Evolutionary conservation across 2,329 filamentous ascomycete genomes (phyloP), one percentile per base, ranked within the genome.

Genomic region (Furcasterigmium sp.): DNA sequence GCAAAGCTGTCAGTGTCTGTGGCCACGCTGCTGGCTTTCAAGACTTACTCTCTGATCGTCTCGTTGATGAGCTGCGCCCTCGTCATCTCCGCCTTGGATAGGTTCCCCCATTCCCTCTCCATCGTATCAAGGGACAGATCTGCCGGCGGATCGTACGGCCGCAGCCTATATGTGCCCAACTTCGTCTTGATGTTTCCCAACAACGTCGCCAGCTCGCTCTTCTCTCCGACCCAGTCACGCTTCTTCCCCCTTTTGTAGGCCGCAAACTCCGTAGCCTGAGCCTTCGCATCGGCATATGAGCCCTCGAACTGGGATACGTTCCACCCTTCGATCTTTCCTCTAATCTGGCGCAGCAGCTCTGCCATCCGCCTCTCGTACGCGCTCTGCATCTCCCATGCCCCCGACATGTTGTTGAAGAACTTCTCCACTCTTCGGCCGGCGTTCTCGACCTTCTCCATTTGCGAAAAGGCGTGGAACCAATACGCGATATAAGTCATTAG

Each of bases 401-500:
- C 93, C 61, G 96, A 90, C 93, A 98, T 97, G 63, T 93, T 97
- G 61, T 88, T 89, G 55, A 98, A 87, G 58, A 98, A 98, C 67
- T 98, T 98, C 70, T 98, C 93, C 5, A 98, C 93, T 53, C 93
- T 81, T 48, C 93, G 81, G 5, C 93, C 93, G 4, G 93, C 93
- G 61, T 98, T 98, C 66, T 98, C 93, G 8, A 98, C 93, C 62
- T 91, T 87, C 69, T 98, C 93, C 84, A 98, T 94, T 59, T 97
- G 91, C 23, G 91, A 97, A 63, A 98, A 98, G 55, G 93, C 93
- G 61, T 98, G 93, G 76, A 98, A 98, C 93, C 93, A 98, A 72
- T 98, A 98, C 51, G 93, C 93, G 56, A 98, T 98, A 65, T 98
- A 98, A 1, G 93, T 98, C 93, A 98, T 98, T 61, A 98, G 76